These are phyloP conservation scores for Herpotrichia juniperi DNA, from an alignment of 2,329 filamentous ascomycete species.

Conservation along the genomic window DNA sequence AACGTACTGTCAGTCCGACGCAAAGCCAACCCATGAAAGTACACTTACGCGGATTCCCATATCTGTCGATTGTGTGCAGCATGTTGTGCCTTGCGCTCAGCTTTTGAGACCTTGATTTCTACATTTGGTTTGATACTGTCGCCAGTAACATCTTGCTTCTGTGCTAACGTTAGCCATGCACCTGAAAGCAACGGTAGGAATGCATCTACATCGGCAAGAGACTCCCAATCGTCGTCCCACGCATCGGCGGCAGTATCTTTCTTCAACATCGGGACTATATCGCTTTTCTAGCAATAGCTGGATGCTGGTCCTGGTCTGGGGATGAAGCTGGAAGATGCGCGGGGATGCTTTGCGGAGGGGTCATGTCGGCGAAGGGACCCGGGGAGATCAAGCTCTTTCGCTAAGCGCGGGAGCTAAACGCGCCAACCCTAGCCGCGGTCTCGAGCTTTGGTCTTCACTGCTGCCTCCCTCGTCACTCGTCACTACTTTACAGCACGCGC, in stretches of 20 bases:
- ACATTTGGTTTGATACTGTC: slow-evolving; percentile 47
- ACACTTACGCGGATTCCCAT: slow-evolving; percentile 83
- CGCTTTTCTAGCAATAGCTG: neutral
- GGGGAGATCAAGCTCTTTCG: slow-evolving; percentile 12
- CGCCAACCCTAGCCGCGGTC: slow-evolving; percentile 8
- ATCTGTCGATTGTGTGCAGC: slow-evolving; percentile 82
- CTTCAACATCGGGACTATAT: slow-evolving; percentile 46
- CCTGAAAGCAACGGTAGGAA: slow-evolving; percentile 6
- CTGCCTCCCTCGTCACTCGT: slow-evolving; percentile 3
- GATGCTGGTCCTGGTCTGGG: neutral
- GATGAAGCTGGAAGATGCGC: neutral
- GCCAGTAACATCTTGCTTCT: slow-evolving; percentile 48
- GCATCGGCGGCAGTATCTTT: slow-evolving; percentile 60
- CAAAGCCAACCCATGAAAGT: neutral
- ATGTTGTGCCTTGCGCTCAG: slow-evolving; percentile 80
- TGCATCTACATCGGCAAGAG: slow-evolving; percentile 69
- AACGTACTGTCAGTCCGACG: slow-evolving; percentile 19
- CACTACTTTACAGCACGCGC: neutral
- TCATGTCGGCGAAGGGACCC: neutral
- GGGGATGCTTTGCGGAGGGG: slow-evolving; percentile 1
- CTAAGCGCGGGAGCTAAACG: slow-evolving; percentile 15
- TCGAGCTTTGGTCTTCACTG: slow-evolving; percentile 3
- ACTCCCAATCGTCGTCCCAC: slow-evolving; percentile 93
- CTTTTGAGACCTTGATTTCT: slow-evolving; percentile 66
- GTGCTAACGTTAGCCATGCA: slow-evolving; percentile 21